These are phyloP conservation scores for Rhodotorula sp. DNA, from an alignment of 1,284 basidiomycete species.

Conservation along the genomic window DNA sequence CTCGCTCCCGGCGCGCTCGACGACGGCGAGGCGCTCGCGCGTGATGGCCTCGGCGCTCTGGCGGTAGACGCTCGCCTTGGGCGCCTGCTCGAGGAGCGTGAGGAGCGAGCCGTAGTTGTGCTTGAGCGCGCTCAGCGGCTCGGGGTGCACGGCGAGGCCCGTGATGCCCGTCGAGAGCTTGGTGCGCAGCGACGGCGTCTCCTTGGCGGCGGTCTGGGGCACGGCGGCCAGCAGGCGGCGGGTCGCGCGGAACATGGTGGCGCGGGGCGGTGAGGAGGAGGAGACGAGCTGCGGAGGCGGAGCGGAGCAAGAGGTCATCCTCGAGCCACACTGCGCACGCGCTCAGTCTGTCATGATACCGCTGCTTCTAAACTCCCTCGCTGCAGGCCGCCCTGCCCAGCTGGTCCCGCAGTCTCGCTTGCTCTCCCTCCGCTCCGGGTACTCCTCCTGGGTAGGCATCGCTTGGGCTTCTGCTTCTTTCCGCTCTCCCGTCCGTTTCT, in stretches of 20 bases:
- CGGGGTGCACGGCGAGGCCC: slow-evolving; percentile 63
- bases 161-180: slow-evolving; percentile 35
- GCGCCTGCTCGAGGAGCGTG: slow-evolving; percentile 67
- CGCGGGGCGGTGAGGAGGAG: background rate
- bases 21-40: slow-evolving; percentile 73
- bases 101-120: slow-evolving; percentile 80
- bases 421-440: no score
- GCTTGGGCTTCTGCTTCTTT: no score
- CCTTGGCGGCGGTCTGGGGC: background rate
- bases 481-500: no score
- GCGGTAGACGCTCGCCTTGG: slow-evolving; percentile 80
- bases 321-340: no score
- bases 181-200: slow-evolving; percentile 12
- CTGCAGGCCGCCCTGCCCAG: no score
- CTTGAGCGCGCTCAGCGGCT: slow-evolving; percentile 75
- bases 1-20: slow-evolving; percentile 62
- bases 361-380: background rate
- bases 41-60: slow-evolving; percentile 87
- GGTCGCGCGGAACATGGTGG: slow-evolving; percentile 27
- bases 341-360: background rate
- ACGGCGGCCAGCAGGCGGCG: slow-evolving; percentile 15
- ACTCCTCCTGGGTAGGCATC: no score
- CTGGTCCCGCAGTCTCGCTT: no score
- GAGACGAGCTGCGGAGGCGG: background rate
- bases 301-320: background rate